Evolutionary conservation across 176 grass and related monocot genomes (phyloP).

Genomic region (Typha latifolia): DNA sequence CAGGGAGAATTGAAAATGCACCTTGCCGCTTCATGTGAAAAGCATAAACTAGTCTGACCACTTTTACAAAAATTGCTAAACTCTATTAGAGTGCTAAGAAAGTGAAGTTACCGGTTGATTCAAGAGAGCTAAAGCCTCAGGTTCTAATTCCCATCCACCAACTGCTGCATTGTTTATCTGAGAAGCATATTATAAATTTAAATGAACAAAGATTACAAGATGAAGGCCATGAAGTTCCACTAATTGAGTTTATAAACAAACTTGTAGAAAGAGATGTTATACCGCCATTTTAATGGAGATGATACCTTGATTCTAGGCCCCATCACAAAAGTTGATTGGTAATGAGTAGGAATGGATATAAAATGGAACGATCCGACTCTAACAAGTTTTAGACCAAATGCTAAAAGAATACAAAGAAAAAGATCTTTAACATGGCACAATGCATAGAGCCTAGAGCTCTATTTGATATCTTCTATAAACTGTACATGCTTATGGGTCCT

Average conservation of each 20-base stretch:
- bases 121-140: background rate
- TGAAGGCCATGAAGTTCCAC: background rate
- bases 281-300: background rate
- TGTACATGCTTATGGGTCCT: no score
- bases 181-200: background rate
- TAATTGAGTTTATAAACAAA: background rate
- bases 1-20: background rate
- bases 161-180: conserved; percentile 36
- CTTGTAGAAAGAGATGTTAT: background rate
- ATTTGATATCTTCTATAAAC: no score
- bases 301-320: no score
- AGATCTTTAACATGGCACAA: no score
- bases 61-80: background rate
- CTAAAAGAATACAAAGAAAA: no score
- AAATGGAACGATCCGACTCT: no score
- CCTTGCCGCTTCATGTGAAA: background rate
- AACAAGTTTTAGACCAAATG: no score
- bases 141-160: conserved; percentile 4
- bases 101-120: conserved; percentile 11
- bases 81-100: background rate
- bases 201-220: background rate
- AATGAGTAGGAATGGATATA: no score
- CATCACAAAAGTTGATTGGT: no score
- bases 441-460: no score
- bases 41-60: no score